Base-by-base conservation (phyloP, 2,329 filamentous ascomycete species). In the Clathrospora elynae region DNA sequence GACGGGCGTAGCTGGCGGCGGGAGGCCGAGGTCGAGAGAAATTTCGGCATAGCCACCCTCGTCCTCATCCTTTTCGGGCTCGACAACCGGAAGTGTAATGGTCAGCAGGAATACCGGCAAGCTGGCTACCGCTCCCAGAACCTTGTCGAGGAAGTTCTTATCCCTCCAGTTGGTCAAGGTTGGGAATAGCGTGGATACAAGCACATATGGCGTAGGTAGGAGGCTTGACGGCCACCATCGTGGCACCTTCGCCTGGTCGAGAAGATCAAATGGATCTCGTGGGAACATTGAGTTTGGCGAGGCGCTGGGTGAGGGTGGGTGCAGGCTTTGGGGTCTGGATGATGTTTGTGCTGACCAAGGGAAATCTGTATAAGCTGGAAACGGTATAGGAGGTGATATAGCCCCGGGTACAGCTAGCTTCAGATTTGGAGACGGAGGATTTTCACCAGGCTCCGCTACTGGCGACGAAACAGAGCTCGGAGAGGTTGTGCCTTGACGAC, bases 31-130 rank as follows among this genome's bases (percentile, higher is more conserved):
- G 29, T 61, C 66, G 4, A 57, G 46, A 12, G 67, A 55, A 7
- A 59, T 40, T 12, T 51, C 62, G 4, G 42, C 38, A 19, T 51
- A 40, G 7, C 38, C 46, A 8, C 35, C 47, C 3, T 52, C 54
- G 6, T 72, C 67, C 4, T 78, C 75, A 1, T 66, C 67, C 23
- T 71, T 76, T 13, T 81, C 78, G 1, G 81, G 81, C 59, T 97
- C 92, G 5, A 96, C 88, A 1, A 99, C 90, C 0, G 95, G 93
- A 4, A 99, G 71, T 0, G 93, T 99, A 32, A 93, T 83, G 1
- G 92, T 92, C 3, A 99, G 77, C 2, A 97, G 73, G 50, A 99
- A 88, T 24, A 99, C 90, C 57, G 87, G 95, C 1, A 91, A 88
- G n/a, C 90, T 85, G 6, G 91, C 91, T 24, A 95, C 78, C 8